A percentile compares a stretch with the other conserved stretches of the same genome.
Evolutionary conservation across 306 rosid genomes (phyloP).

Genomic region (Calophaca sinica): DNA sequence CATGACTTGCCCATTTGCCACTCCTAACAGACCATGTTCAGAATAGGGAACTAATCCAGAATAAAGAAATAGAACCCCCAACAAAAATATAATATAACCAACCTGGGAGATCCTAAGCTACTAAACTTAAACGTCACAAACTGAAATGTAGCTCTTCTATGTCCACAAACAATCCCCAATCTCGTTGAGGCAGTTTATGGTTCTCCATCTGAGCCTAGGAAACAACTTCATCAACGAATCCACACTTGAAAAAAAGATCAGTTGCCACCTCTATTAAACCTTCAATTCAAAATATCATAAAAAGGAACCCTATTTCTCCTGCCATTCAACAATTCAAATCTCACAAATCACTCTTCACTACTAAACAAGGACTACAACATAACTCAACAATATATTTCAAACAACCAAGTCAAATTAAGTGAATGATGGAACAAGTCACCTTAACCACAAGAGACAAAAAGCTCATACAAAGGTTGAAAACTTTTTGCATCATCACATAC

Average conservation of each 20-base stretch:
- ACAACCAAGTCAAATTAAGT: slow-evolving; percentile 45
- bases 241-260: slow-evolving; percentile 17
- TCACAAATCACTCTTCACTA: no score
- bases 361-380: slow-evolving; percentile 30
- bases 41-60: slow-evolving; percentile 46
- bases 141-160: slow-evolving; percentile 33
- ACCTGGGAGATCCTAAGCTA: slow-evolving; percentile 35
- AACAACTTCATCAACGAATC: slow-evolving; percentile 35
- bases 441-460: slow-evolving; percentile 44
- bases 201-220: slow-evolving; percentile 39
- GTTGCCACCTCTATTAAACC: slow-evolving; percentile 40
- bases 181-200: slow-evolving; percentile 43
- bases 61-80: slow-evolving; percentile 47
- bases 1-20: slow-evolving; percentile 66
- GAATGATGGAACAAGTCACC: no score
- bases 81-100: background rate
- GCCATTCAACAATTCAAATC: slow-evolving; percentile 40
- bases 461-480: slow-evolving; percentile 45
- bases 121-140: slow-evolving; percentile 24
- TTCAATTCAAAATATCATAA: slow-evolving; percentile 39
- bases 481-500: slow-evolving; percentile 30
- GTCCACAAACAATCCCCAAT: slow-evolving; percentile 53
- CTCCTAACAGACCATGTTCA: slow-evolving; percentile 48
- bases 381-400: slow-evolving; percentile 36
- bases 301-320: slow-evolving; percentile 32